Percentiles rank a stretch among this genome's conserved stretches.
Evolutionary conservation across 2,329 filamentous ascomycete species (phyloP).

Genomic region (Helotiales sp.): DNA sequence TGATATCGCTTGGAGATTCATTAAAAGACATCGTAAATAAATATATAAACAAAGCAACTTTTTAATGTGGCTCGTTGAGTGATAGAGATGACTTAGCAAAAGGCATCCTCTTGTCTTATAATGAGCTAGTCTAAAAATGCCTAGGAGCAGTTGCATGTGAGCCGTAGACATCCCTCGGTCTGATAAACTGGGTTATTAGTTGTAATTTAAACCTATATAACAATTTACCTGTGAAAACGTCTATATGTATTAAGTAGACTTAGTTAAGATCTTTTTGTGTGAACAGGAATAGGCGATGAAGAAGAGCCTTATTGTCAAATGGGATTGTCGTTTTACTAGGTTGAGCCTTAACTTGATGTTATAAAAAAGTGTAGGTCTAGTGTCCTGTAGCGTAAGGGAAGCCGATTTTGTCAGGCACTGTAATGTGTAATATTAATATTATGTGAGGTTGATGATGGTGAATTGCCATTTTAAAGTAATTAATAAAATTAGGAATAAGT

Average conservation of each 20-base stretch:
- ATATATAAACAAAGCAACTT: background rate
- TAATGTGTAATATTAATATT: background rate
- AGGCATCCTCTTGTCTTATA: background rate
- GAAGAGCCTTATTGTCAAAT: background rate
- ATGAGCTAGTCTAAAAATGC: background rate
- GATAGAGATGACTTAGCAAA: background rate
- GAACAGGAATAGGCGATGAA: background rate
- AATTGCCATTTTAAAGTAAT: background rate
- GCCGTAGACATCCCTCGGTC: background rate
- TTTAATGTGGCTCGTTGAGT: background rate
- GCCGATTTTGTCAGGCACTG: background rate
- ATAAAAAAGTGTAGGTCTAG: background rate
- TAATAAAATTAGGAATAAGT: background rate
- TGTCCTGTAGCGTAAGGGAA: background rate
- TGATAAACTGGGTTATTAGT: background rate
- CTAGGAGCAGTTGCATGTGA: background rate
- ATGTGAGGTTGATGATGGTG: background rate
- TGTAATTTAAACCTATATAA: background rate
- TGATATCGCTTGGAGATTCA: background rate
- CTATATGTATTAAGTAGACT: background rate
- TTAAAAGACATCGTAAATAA: background rate
- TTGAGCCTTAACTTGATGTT: background rate
- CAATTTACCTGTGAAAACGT: background rate
- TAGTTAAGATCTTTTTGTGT: background rate
- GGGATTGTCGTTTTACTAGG: background rate